Evolutionary conservation across 176 grass and related monocot species (phyloP).

Genomic region (Paspalum vaginatum): DNA sequence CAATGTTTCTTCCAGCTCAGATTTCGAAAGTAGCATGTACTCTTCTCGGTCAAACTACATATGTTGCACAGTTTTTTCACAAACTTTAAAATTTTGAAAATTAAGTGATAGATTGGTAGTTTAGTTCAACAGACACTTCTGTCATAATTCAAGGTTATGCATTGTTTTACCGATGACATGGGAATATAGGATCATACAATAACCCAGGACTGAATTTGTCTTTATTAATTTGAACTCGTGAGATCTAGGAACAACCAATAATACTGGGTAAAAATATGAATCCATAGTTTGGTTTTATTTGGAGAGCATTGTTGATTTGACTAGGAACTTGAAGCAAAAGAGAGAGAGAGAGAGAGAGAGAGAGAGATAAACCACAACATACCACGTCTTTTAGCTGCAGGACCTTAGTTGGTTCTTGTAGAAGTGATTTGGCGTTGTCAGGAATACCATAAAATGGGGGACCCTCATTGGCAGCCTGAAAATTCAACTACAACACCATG

Average conservation of each 20-base stretch:
- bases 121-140: slow-evolving; percentile 12
- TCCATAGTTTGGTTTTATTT: slow-evolving; percentile 21
- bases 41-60: slow-evolving; percentile 75
- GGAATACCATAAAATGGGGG: slow-evolving; percentile 83
- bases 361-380: slow-evolving; percentile 36
- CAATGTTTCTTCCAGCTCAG: slow-evolving; percentile 80
- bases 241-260: not conserved
- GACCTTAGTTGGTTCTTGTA: slow-evolving; percentile 72
- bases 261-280: slow-evolving; percentile 16
- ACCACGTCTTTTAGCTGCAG: slow-evolving; percentile 91
- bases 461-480: slow-evolving; percentile 50
- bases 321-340: slow-evolving; percentile 14
- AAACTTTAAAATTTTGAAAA: slow-evolving; percentile 35
- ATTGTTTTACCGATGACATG: slow-evolving; percentile 6
- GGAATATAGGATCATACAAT: slow-evolving; percentile 8
- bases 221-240: slow-evolving; percentile 9
- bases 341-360: too few species aligned
- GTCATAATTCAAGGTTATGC: not conserved
- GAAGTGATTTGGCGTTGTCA: slow-evolving; percentile 63
- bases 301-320: not conserved
- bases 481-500: slow-evolving; percentile 25
- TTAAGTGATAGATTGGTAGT: not conserved
- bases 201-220: not conserved
- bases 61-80: slow-evolving; percentile 33
- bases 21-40: slow-evolving; percentile 72